Evolutionary conservation across 768 basidiomycete species (phyloP), one percentile per base, ranked within the genome.

Genomic region (Suillus alpinus): DNA sequence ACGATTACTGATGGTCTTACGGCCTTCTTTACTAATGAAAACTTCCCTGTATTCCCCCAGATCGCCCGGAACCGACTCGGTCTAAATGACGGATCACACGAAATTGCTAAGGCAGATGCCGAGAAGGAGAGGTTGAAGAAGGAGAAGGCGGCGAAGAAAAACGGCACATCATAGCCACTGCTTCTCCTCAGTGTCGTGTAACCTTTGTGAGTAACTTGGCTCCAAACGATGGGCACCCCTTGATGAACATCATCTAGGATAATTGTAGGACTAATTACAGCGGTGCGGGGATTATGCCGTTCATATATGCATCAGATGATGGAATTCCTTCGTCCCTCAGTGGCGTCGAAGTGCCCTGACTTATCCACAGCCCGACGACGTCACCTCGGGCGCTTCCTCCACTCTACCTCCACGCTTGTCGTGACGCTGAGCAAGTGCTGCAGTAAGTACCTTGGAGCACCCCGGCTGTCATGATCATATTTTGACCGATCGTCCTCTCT

Each of bases 11-110:
- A 39, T 39, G 26, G 36, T 10, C 37, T 31, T 44, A 40, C 29
- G 29, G 50, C 50, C 31, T 60, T 36, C 29, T 26, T 26, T 52
- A 52, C 40, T 32, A 20, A 56, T 26, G n/a, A 59, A 29, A 59
- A 37, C n/a, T 41, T 39, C 43, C 20, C 20, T 29, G 14, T 44
- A 18, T 51, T 31, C 6, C 37, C 63, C 39, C 58, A 97, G 91
- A 95, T 99, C 73, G 85, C 94, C 10, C 86, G 97, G 61, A 98
- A 98, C 78, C 80, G 88, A 59, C 82, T 93, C 1, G 95, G 94
- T 2, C 81, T 98, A 52, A 99, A 99, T 73, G 93, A 95, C 72
- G 77, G 76, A 56, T 88, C 91, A 2, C 92, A 95, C 76, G 85
- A 94, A 71, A 69, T 87, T 46, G 94, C 92, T 20, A 89, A 91